Evolutionary conservation across 1,284 basidiomycete species (phyloP).

Genomic region (Thelephora terrestris): DNA sequence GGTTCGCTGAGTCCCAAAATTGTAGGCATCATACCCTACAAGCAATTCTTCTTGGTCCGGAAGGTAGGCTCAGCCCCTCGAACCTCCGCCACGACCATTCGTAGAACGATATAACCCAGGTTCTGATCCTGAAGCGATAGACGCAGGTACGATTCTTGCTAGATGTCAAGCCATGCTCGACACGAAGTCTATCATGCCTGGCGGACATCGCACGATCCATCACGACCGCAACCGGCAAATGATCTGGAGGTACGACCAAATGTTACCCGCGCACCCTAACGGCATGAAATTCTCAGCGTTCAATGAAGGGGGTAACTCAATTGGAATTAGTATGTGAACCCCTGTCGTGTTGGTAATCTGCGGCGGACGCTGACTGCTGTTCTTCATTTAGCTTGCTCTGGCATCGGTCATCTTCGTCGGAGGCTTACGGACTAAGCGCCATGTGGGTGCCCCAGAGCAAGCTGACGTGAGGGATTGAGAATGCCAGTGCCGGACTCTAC

Average conservation of each 20-base stretch:
- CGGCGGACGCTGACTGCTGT: too few relatives aligned
- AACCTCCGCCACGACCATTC: constrained; percentile 1
- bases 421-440: constrained; percentile 11
- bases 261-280: constrained; percentile 76
- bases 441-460: constrained; percentile 11
- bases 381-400: too few relatives aligned
- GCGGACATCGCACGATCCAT: constrained; percentile 63
- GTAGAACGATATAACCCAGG: constrained; percentile 25
- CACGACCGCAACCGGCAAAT: constrained; percentile 88
- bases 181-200: constrained; percentile 60
- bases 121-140: constrained; percentile 79
- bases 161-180: constrained; percentile 64
- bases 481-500: constrained; percentile 13
- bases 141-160: constrained; percentile 67
- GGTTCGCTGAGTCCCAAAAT: constrained; percentile 4
- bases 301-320: constrained; percentile 68
- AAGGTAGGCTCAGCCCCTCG: constrained; percentile 39
- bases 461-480: constrained; percentile 10
- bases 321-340: too few relatives aligned
- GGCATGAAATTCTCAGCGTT: constrained; percentile 92
- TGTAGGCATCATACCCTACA: constrained; percentile 88
- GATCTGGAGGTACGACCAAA: constrained; percentile 83
- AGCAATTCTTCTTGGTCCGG: constrained; percentile 84
- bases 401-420: constrained; percentile 20
- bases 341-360: too few relatives aligned